Conservation (phyloP, 768 basidiomycete genomes). For the Brasilioporus rufonigricans region DNA sequence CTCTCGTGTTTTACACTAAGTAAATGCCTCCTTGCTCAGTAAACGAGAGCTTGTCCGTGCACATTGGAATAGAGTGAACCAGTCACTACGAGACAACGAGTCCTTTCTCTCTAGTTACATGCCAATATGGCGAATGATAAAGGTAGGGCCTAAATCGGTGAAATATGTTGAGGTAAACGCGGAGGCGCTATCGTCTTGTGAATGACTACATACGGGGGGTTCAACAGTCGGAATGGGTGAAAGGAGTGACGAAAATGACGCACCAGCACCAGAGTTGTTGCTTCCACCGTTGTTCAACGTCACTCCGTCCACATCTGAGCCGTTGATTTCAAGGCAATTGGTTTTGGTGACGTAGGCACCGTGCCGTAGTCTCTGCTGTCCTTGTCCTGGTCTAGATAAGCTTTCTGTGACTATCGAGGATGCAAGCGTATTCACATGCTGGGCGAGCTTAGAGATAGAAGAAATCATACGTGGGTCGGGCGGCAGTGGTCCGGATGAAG, state of each 20-base stretch:
- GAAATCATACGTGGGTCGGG: background rate
- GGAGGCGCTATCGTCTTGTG: background rate
- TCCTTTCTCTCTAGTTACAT: background rate
- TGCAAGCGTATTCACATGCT: background rate
- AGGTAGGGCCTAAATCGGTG: background rate
- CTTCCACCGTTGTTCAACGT: slow-evolving; percentile 10
- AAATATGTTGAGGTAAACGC: background rate
- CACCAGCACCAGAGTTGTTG: slow-evolving; percentile 11
- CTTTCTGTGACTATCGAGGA: background rate
- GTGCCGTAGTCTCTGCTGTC: background rate
- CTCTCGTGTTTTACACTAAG: no score
- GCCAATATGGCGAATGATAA: background rate
- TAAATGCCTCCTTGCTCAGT: no score
- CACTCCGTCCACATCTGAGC: background rate
- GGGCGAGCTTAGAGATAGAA: background rate
- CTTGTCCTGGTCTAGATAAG: background rate
- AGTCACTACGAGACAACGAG: background rate
- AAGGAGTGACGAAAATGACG: background rate
- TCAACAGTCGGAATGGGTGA: background rate
- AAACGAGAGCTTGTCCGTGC: no score
- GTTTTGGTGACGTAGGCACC: background rate
- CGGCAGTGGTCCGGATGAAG: background rate
- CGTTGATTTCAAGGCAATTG: background rate
- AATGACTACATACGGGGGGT: background rate
- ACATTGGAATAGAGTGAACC: no score